These are phyloP conservation scores for Talaromyces sp. DNA, from an alignment of 2,329 filamentous ascomycete species.

Conservation along the genomic window DNA sequence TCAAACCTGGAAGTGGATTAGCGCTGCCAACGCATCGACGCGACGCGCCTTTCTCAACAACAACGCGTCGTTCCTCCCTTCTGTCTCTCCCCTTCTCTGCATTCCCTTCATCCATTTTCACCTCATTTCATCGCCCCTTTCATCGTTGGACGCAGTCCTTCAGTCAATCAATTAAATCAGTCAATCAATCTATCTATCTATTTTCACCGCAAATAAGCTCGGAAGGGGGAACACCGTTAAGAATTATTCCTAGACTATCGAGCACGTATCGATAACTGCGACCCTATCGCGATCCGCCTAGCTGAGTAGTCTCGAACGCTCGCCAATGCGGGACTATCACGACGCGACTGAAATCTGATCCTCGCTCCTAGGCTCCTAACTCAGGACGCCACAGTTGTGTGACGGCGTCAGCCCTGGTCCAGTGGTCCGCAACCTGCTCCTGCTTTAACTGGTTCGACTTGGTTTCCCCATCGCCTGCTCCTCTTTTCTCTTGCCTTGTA, in stretches of 20 bases:
- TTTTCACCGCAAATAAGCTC: not conserved
- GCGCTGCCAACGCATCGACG: conserved; percentile 12
- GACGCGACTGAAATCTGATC: conserved; percentile 14
- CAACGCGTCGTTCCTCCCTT: conserved; percentile 3
- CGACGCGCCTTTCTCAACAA: conserved; percentile 11
- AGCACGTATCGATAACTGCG: not conserved
- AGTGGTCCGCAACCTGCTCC: not conserved
- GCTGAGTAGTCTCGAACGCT: conserved; percentile 7
- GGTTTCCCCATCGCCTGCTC: conserved; percentile 4
- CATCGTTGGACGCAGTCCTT: too few relatives aligned
- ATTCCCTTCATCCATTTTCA: not conserved
- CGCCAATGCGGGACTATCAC: conserved; percentile 14
- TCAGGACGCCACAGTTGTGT: conserved; percentile 14
- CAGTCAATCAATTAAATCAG: conserved; percentile 1
- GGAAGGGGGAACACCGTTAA: not conserved
- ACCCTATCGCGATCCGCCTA: conserved; percentile 1
- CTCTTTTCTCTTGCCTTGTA: conserved; percentile 15
- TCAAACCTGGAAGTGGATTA: not conserved
- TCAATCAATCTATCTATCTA: too few relatives aligned
- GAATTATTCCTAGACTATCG: not conserved
- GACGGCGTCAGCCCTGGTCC: conserved; percentile 7
- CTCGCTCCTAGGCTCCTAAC: conserved; percentile 6
- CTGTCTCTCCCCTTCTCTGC: not conserved
- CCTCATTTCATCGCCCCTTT: not conserved
- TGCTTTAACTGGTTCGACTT: conserved; percentile 1